Evolutionary conservation across 1,139 yeast species (phyloP), one percentile per base, ranked within the genome.

Genomic region (Yarrowia galli): DNA sequence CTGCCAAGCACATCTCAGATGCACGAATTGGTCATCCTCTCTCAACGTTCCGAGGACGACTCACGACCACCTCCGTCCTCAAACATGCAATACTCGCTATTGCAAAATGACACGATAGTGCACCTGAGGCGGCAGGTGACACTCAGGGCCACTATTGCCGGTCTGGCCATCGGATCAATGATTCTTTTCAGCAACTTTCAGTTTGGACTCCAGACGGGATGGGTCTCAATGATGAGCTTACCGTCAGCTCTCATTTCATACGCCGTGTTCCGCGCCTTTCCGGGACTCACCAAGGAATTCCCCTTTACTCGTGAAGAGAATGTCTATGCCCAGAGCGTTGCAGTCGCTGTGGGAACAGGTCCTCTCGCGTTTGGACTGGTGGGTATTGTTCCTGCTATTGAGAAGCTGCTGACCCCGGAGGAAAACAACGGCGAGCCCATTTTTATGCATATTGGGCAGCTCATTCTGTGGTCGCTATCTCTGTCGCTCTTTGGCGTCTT

Each of bases 171-270:
- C 45, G 98, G 98, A 0, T 85, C 97, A 0, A 79, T 93, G 38
- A 93, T 93, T 36, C 81, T 93, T 46, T 80, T 92, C 25, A 91
- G 97, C 3, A 95, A 95, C 77, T 95, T 95, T 80, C 98, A 93
- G 75, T 95, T 95, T 77, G 99, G 99, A 0, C 81, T 95, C 36
- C 99, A 95, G 75, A 93, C 98, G 0, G 99, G 99, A 1, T 95
- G 99, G 99, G 98, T 95, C 1, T 92, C 97, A 10, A 95, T 95
- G 99, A 95, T 95, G 99, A 90, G 97, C n/a, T 81, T 95, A 68
- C 98, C 99, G 0, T 89, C 97, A 8, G 97, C 98, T 8, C 79
- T 95, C 67, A 78, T 95, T 25, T 98, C 96, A 0, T 93, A 87
- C 78, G 91, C 97, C 0, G 80, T 89, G 28, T 95, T 93, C 79